Evolutionary conservation across 495 filamentous ascomycete species (phyloP).

Genomic region (Hyphodiscus hymeniophilus): DNA sequence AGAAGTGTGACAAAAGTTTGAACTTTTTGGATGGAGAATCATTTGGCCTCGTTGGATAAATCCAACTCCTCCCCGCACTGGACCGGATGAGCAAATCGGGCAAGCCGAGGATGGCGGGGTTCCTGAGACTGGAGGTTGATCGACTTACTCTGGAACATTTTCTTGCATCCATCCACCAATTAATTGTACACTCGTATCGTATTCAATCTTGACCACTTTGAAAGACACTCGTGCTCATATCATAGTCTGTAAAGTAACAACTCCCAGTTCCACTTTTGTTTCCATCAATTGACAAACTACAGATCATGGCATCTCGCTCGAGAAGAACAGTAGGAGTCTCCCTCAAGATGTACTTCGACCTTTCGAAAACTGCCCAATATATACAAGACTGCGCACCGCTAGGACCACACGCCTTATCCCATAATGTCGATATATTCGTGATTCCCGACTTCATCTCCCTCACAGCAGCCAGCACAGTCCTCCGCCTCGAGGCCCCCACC

Average conservation of each 20-base stretch:
- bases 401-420: slow-evolving; percentile 23
- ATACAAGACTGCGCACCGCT: slow-evolving; percentile 34
- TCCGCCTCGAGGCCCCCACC: slow-evolving; percentile 31
- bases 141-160: background rate
- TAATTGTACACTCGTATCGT: background rate
- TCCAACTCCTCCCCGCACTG: background rate
- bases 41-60: too few species aligned
- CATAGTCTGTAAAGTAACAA: too few species aligned
- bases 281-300: too few species aligned
- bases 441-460: slow-evolving; percentile 71
- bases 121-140: background rate
- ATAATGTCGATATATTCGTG: slow-evolving; percentile 48
- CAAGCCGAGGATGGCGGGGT: background rate
- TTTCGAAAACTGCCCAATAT: slow-evolving; percentile 54
- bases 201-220: too few species aligned
- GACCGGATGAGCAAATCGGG: background rate
- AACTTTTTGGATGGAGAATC: too few species aligned
- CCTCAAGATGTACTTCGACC: slow-evolving; percentile 79
- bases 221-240: too few species aligned
- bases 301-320: slow-evolving; percentile 27
- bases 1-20: background rate
- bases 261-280: too few species aligned
- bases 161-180: background rate
- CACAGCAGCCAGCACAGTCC: slow-evolving; percentile 42
- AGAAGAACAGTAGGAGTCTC: slow-evolving; percentile 68